phyloP scores from a whole-genome alignment of 2,329 filamentous ascomycete genomes.

The Ceratocystis diversiconidia region DNA sequence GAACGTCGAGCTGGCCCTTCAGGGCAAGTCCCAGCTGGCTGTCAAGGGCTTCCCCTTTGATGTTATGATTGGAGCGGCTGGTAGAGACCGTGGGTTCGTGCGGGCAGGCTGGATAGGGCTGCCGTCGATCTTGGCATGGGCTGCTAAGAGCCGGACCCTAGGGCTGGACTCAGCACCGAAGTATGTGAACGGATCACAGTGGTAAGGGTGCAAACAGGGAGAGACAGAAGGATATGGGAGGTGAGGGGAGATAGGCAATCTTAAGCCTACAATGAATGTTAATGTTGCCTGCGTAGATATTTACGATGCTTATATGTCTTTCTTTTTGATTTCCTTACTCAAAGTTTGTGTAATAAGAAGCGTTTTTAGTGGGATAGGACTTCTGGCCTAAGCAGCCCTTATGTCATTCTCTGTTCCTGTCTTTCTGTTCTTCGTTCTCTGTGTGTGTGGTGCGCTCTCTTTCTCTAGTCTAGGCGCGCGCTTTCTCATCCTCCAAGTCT shows the following conservation, averaged over 20 bases:
- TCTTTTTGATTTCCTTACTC: not conserved
- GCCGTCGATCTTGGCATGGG: slow-evolving; percentile 38
- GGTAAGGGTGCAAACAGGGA: slow-evolving; percentile 23
- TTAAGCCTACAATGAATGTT: not conserved
- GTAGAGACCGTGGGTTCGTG: slow-evolving; percentile 37
- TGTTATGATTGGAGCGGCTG: slow-evolving; percentile 34
- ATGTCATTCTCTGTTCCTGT: not conserved
- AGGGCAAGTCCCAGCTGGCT: slow-evolving; percentile 30
- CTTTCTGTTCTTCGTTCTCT: not conserved
- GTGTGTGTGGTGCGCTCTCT: slow-evolving; percentile 1
- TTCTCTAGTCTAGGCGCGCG: slow-evolving; percentile 28
- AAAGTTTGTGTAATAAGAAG: not conserved
- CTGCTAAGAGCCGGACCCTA: slow-evolving; percentile 38
- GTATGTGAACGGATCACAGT: slow-evolving; percentile 36
- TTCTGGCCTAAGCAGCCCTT: not conserved
- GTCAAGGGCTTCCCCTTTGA: slow-evolving; percentile 38
- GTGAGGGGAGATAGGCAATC: not conserved
- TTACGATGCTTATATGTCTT: not conserved
- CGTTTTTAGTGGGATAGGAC: not conserved
- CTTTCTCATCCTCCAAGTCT: slow-evolving; percentile 80
- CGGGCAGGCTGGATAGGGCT: slow-evolving; percentile 34
- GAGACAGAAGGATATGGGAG: not conserved
- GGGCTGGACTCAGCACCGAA: slow-evolving; percentile 31
- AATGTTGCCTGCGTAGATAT: not conserved
- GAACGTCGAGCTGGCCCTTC: slow-evolving; percentile 37